Evolutionary conservation across 805 yeast genomes (phyloP).

Genomic region (Ogataea allantospora): DNA sequence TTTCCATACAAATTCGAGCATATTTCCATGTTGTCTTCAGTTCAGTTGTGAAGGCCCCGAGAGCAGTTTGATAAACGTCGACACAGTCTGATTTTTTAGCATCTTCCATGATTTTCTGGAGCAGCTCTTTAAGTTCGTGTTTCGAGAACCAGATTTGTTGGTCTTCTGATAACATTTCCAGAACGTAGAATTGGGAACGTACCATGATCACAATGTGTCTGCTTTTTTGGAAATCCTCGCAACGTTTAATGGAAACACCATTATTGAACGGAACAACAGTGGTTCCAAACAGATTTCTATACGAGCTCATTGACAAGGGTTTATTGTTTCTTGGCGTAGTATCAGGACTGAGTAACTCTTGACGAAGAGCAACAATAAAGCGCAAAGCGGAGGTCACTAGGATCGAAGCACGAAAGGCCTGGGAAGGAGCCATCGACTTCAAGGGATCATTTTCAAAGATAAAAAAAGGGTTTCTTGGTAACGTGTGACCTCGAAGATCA

Average conservation of each 20-base stretch:
- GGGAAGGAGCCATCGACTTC: slow-evolving; percentile 55
- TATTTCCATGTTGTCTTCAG: slow-evolving; percentile 47
- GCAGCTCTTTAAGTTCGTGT: slow-evolving; percentile 45
- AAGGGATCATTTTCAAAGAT: slow-evolving; percentile 74
- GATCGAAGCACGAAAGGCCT: slow-evolving; percentile 66
- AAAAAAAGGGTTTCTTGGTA: slow-evolving; percentile 77
- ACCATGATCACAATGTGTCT: slow-evolving; percentile 51
- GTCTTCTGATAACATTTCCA: slow-evolving; percentile 46
- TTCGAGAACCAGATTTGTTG: slow-evolving; percentile 53
- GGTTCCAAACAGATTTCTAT: slow-evolving; percentile 65
- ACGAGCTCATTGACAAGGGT: slow-evolving; percentile 67
- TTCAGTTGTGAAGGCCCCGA: slow-evolving; percentile 58
- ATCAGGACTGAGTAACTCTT: slow-evolving; percentile 56
- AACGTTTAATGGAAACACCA: slow-evolving; percentile 40
- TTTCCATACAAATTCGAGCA: slow-evolving; percentile 42
- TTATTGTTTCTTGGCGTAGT: slow-evolving; percentile 46
- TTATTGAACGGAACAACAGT: slow-evolving; percentile 51
- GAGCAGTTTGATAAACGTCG: slow-evolving; percentile 42
- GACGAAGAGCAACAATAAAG: slow-evolving; percentile 59
- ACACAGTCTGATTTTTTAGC: slow-evolving; percentile 36
- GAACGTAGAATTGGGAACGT: slow-evolving; percentile 48
- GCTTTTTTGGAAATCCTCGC: slow-evolving; percentile 35
- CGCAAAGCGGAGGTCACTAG: slow-evolving; percentile 64
- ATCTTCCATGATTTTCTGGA: slow-evolving; percentile 43
- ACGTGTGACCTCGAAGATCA: slow-evolving; percentile 59